These are phyloP conservation scores for Nannizziopsis arthrosporioides DNA, from an alignment of 2,329 filamentous ascomycete genomes.

Conservation along the genomic window DNA sequence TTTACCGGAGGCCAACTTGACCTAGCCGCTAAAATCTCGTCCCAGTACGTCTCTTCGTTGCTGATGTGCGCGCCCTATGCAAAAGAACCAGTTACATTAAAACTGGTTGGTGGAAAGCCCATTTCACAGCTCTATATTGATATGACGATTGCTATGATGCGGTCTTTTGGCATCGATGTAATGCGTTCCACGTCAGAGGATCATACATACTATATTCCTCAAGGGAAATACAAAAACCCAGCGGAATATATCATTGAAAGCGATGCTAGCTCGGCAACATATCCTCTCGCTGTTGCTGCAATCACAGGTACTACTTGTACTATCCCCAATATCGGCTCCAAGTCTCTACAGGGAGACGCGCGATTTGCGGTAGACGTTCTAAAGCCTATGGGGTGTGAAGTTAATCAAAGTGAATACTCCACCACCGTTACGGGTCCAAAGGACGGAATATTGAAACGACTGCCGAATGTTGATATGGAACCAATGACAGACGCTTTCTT, in stretches of 20 bases:
- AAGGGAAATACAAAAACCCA: conserved; percentile 72
- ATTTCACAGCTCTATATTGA: conserved; percentile 97
- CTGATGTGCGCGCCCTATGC: conserved; percentile 96
- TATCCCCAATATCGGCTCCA: conserved; percentile 87
- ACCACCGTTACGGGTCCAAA: conserved; percentile 89
- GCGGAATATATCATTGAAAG: conserved; percentile 83
- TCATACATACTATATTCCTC: conserved; percentile 88
- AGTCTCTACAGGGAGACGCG: conserved; percentile 86
- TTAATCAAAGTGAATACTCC: conserved; percentile 70
- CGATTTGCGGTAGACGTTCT: conserved; percentile 86
- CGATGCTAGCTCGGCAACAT: conserved; percentile 94
- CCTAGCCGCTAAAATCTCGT: conserved; percentile 87
- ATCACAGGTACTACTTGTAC: conserved; percentile 94
- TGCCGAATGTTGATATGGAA: conserved; percentile 90
- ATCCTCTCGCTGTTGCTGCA: conserved; percentile 84
- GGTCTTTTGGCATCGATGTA: conserved; percentile 73
- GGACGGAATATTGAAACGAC: conserved; percentile 57
- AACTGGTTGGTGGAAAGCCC: conserved; percentile 87
- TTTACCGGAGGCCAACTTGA: conserved; percentile 81
- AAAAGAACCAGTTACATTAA: conserved; percentile 81
- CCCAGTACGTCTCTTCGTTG: conserved; percentile 96
- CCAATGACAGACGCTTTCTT: conserved; percentile 98
- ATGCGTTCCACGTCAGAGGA: conserved; percentile 63
- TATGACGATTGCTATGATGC: conserved; percentile 99
- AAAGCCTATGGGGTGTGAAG: conserved; percentile 82